Percentiles rank a stretch among this genome's conserved stretches.
These are phyloP conservation scores for Fragaria vesca DNA, from an alignment of 306 rosid species.

Conservation along the genomic window DNA sequence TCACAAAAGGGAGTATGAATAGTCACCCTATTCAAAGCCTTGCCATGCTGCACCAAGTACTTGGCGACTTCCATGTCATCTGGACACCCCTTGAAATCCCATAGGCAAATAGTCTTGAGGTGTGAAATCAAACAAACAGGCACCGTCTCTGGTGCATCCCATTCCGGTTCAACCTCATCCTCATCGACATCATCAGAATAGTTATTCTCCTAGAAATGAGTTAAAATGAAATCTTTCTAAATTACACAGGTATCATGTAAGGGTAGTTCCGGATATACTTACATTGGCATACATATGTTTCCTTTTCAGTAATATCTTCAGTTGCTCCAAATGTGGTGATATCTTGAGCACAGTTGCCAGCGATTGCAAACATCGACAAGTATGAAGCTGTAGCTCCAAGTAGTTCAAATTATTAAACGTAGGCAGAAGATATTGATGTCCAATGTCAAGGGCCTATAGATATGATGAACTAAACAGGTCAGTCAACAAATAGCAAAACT, in stretches of 20 bases:
- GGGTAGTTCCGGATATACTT: not conserved
- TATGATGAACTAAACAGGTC: not conserved
- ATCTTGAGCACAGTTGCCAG: conserved; percentile 2
- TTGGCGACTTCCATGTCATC: not conserved
- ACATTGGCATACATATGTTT: not conserved
- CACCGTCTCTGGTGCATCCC: not conserved
- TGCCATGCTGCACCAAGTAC: not conserved
- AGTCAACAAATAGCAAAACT: not conserved
- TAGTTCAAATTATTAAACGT: not conserved
- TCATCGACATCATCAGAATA: not conserved
- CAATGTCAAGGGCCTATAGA: not conserved
- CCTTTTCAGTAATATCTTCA: not conserved
- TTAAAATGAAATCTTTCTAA: not conserved
- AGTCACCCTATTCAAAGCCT: not conserved
- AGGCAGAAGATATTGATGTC: not conserved
- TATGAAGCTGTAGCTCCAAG: not conserved
- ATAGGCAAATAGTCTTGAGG: not conserved
- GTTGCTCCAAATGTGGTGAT: not conserved
- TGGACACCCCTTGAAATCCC: not conserved
- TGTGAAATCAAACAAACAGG: not conserved
- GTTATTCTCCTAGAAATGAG: not conserved
- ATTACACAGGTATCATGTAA: not conserved
- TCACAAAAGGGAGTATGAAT: not conserved
- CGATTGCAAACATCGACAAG: not conserved
- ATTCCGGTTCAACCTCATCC: not conserved